Base-by-base conservation (phyloP, 306 rosid genomes). In the Myrica gale region DNA sequence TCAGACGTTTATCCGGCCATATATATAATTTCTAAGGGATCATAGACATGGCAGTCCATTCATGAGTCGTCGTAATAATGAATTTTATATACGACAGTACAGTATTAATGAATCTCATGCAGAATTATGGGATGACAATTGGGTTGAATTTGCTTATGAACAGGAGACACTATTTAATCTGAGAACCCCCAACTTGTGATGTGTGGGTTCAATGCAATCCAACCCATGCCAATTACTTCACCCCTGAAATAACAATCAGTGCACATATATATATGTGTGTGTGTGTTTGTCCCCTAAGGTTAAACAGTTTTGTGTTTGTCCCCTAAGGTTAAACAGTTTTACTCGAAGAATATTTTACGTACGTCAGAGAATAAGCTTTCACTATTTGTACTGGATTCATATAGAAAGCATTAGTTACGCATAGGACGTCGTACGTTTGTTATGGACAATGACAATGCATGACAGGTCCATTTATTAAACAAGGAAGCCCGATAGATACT, bases 361-460 rank as follows among this genome's bases (percentile, higher is more conserved):
- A 7, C 57, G 19, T 56, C 63, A 11, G 53, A 11, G 15, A 48
- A 48, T 11, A 47, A 47, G 63, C 23, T 9, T 56, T 20, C 63
- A 20, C 39, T 56, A 4, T 56, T 56, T 56, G 6, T 20, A 12
- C 13, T 0, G 4, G 6, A 11, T 12, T 21, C 1, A 4, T 60
- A 21, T 60, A n/a, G 19, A 61, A 61, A 7, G 19, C 20, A 61
- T 62, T 37, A 46, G 5, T 58, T 6, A 37, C 13, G 46, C 68
- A 32, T 6, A 3, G 32, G 10, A 26, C 5, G 17, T 26, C 5
- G 17, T 26, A 20, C 9, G 16, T 9, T 23, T 20, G 32, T 23
- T 6, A 61, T 5, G 47, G 69, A 63, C 9, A 65, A 65, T 42
- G 70, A 65, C 70, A 65, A 42, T 7, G 50, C 70, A 65, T 42